These are phyloP conservation scores for Entonaema liquescens DNA, from an alignment of 495 filamentous ascomycete species.

Conservation along the genomic window DNA sequence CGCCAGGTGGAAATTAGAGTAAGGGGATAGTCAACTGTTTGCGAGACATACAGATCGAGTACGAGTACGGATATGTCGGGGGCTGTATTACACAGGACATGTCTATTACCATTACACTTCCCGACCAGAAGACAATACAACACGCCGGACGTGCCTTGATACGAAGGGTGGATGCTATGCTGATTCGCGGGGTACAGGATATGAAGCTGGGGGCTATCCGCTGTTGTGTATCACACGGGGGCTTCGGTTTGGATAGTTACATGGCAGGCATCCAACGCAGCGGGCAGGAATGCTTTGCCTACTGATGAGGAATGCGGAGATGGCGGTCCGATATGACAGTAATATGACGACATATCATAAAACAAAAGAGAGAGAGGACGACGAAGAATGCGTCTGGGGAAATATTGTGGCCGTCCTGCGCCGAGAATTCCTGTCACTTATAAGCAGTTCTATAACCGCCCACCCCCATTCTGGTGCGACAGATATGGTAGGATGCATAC, in stretches of 20 bases:
- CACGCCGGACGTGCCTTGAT: neutral
- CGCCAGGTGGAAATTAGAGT: neutral
- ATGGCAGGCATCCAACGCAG: constrained; percentile 11
- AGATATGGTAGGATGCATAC: neutral
- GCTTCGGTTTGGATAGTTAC: constrained; percentile 12
- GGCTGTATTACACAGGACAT: neutral
- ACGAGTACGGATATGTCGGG: neutral
- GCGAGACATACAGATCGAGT: neutral
- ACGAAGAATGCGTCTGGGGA: no score
- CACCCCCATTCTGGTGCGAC: constrained; percentile 11
- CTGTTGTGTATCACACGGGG: neutral
- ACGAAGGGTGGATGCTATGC: neutral
- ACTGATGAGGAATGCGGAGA: constrained; percentile 24
- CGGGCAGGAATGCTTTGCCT: neutral
- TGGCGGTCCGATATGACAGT: constrained; percentile 8
- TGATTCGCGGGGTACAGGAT: constrained; percentile 21
- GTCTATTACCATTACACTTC: constrained; percentile 3
- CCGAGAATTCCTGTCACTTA: neutral
- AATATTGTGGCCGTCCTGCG: neutral
- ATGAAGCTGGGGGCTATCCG: constrained; percentile 12
- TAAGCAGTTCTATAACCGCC: neutral
- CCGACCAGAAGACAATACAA: neutral
- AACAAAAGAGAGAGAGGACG: neutral
- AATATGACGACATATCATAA: neutral
- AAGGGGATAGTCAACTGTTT: neutral